These are phyloP conservation scores for Citrus sp. DNA, from an alignment of 345 rosid species.

Conservation along the genomic window DNA sequence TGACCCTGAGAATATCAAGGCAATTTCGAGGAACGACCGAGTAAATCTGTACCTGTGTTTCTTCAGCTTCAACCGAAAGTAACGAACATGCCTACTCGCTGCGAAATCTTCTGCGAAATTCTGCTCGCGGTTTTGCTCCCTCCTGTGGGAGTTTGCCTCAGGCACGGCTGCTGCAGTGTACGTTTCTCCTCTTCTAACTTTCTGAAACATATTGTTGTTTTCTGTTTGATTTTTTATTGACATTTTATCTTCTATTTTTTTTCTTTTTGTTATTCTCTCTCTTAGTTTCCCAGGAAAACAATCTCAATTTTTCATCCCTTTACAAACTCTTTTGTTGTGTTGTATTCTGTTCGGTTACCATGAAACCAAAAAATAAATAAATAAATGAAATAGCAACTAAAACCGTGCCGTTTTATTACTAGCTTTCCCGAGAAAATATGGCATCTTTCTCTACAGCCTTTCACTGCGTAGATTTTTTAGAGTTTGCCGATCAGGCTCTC, in stretches of 20 bases:
- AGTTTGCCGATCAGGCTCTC: too few relatives aligned
- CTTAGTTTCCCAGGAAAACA: neutral
- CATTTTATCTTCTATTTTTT: neutral
- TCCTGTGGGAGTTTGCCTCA: slow-evolving; percentile 43
- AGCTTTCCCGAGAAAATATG: neutral
- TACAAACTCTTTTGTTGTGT: neutral
- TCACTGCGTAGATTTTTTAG: too few relatives aligned
- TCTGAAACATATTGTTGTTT: neutral
- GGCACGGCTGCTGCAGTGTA: slow-evolving; percentile 50
- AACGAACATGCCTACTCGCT: slow-evolving; percentile 33
- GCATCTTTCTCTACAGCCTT: too few relatives aligned
- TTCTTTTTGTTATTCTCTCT: neutral
- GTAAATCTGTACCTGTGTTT: too few relatives aligned
- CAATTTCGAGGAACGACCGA: too few relatives aligned
- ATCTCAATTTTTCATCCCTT: too few relatives aligned
- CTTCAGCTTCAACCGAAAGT: neutral
- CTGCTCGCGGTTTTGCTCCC: slow-evolving; percentile 41
- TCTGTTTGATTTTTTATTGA: neutral
- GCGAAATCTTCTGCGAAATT: slow-evolving; percentile 43
- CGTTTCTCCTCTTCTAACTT: neutral
- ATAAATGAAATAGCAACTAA: too few relatives aligned
- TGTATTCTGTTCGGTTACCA: neutral
- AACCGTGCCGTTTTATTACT: too few relatives aligned
- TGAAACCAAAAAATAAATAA: neutral
- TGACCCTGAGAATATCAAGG: too few relatives aligned